Base-by-base conservation (phyloP, 192 early-diverging fungal species). In the Geranomyces variabilis region DNA sequence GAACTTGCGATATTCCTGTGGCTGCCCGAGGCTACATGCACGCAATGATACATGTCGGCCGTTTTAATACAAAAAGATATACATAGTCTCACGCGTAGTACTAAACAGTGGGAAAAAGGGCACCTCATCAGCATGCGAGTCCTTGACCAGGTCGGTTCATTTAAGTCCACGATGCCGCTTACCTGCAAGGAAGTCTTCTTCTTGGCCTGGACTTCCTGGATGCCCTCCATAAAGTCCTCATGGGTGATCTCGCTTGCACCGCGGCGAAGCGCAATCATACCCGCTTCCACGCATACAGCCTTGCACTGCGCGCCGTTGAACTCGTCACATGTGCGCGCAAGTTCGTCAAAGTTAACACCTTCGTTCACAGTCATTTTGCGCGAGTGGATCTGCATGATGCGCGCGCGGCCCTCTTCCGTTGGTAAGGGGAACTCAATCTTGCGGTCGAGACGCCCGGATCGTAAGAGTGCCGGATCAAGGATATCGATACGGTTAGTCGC, bases 221-320 rank as follows among this genome's bases (percentile, higher is more conserved):
- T 97, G 55, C 85, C 84, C 75, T 97, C 95, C 94, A 97, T 94
- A 78, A 93, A 99, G 71, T 99, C 97, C 79, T 99, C 97, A 67
- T 99, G 97, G 49, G 76, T 87, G 69, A 99, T 88, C 78, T 95
- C 87, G 19, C 86, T 86, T 7, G 92, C 94, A 0, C 92, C 93
- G 29, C 97, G 83, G 30, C 97, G 86, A 63, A 99, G 79, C 28
- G 97, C 97, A 86, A 97, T 89, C 97, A 99, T 99, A 62, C 97
- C 95, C 10, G 95, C 95, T 79, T 97, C 95, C 19, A 97, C 96
- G 80, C 97, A 99, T 48, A 97, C 91, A 34, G 97, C 97, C 82
- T 99, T 99, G 86, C 93, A 96, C 77, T 99, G 97, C 12, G 97
- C 97, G 33, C 97, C 97, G 71, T 99, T 99, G 75, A 99, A 99